Percentiles rank a stretch among this genome's conserved stretches.
These are phyloP conservation scores for Tuber indicum DNA, from an alignment of 495 filamentous ascomycete genomes.

Conservation along the genomic window DNA sequence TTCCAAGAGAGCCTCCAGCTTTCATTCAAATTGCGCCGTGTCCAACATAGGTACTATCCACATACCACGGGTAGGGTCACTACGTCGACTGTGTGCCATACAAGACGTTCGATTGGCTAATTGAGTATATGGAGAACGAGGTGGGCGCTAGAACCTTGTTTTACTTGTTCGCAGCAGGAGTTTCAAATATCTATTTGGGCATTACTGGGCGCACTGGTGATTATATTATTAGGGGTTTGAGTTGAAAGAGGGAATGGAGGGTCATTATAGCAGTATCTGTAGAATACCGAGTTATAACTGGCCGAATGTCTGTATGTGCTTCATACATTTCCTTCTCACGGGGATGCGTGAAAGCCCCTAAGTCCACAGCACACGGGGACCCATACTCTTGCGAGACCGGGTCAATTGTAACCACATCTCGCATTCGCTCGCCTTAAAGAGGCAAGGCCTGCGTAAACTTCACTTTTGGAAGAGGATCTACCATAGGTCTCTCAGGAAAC, in stretches of 20 bases:
- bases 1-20: background rate
- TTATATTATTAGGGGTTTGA: background rate
- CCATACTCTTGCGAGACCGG: background rate
- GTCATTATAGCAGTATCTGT: background rate
- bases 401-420: background rate
- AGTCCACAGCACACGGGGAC: background rate
- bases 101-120: background rate
- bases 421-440: background rate
- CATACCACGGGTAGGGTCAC: background rate
- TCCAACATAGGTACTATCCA: background rate
- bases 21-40: background rate
- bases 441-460: background rate
- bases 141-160: background rate
- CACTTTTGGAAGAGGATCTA: background rate
- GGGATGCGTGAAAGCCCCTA: background rate
- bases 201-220: background rate
- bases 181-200: background rate
- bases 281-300: background rate
- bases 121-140: background rate
- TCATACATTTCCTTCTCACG: background rate
- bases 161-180: background rate
- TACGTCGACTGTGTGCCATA: background rate
- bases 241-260: background rate
- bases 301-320: background rate
- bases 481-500: background rate